Percentiles rank a stretch among this genome's conserved stretches.
Evolutionary conservation across 345 rosid genomes (phyloP).

Genomic region (Adansonia digitata): DNA sequence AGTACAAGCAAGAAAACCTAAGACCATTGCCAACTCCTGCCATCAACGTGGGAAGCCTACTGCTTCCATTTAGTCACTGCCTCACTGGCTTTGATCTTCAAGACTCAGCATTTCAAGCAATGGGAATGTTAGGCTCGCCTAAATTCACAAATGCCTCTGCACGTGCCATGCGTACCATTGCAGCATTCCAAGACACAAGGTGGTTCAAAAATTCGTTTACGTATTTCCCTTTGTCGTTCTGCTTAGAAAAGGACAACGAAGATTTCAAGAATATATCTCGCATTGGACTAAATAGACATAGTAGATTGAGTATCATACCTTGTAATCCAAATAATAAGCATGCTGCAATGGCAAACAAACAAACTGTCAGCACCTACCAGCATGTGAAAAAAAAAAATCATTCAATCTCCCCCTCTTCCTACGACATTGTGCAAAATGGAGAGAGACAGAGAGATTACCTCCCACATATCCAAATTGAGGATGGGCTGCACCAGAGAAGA

Average conservation of each 20-base stretch:
- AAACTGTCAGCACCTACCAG: neutral
- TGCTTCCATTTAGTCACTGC: neutral
- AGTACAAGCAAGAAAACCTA: neutral
- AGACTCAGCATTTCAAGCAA: conserved; percentile 41
- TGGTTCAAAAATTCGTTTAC: conserved; percentile 68
- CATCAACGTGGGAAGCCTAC: neutral
- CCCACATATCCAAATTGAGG: conserved; percentile 86
- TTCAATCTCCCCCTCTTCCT: neutral
- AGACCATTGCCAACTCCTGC: neutral
- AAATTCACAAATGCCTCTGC: conserved; percentile 88
- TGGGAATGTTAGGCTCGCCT: conserved; percentile 76
- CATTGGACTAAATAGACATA: neutral
- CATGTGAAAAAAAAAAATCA: neutral
- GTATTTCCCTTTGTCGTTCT: conserved; percentile 74
- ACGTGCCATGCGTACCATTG: conserved; percentile 68
- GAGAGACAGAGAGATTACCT: conserved; percentile 48
- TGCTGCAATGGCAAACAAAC: conserved; percentile 52
- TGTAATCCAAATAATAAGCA: conserved; percentile 86
- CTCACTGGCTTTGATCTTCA: neutral
- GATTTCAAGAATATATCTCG: neutral
- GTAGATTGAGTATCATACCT: conserved; percentile 38
- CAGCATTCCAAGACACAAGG: conserved; percentile 85
- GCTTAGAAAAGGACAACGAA: conserved; percentile 5
- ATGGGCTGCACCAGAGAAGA: conserved; percentile 70
- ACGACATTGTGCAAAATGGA: neutral